phyloP scores from a whole-genome alignment of 371 early-diverging fungal species.

The Zancudomyces culisetae region DNA sequence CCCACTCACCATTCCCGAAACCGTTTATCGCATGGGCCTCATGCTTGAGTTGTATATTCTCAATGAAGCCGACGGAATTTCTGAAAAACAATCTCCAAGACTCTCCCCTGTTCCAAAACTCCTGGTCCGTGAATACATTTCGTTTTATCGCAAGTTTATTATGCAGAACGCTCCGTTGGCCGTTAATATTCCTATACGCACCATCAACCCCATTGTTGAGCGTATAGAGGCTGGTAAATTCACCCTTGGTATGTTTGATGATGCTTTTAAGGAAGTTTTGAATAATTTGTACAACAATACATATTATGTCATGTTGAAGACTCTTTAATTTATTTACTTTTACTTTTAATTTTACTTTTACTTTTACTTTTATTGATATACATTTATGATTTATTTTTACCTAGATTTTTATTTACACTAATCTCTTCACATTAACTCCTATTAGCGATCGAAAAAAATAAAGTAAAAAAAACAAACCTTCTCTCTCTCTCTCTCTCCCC shows the following conservation, averaged over 20 bases:
- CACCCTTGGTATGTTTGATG: slow-evolving; percentile 5
- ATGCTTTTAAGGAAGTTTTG: slow-evolving; percentile 3
- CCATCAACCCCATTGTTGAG: not conserved
- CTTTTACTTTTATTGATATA: not conserved
- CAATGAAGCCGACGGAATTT: not conserved
- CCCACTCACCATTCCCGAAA: slow-evolving; percentile 3
- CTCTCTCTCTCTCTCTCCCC: too few species aligned
- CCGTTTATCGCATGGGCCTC: slow-evolving; percentile 2
- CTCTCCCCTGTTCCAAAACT: slow-evolving; percentile 1
- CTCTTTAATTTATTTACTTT: not conserved
- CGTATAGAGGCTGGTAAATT: not conserved
- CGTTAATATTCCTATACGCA: not conserved
- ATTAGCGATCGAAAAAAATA: too few species aligned
- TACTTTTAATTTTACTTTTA: not conserved
- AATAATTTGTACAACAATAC: slow-evolving; percentile 5
- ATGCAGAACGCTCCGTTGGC: not conserved
- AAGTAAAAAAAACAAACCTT: too few species aligned
- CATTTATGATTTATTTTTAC: not conserved
- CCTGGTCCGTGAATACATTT: not conserved
- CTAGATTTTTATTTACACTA: not conserved
- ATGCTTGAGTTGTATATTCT: not conserved
- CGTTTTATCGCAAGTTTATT: slow-evolving; percentile 3
- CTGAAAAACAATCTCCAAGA: not conserved
- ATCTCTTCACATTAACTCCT: too few species aligned
- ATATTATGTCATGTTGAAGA: slow-evolving; percentile 1